Conservation (phyloP, 2,329 filamentous ascomycete genomes). For the Alternaria arbusti region DNA sequence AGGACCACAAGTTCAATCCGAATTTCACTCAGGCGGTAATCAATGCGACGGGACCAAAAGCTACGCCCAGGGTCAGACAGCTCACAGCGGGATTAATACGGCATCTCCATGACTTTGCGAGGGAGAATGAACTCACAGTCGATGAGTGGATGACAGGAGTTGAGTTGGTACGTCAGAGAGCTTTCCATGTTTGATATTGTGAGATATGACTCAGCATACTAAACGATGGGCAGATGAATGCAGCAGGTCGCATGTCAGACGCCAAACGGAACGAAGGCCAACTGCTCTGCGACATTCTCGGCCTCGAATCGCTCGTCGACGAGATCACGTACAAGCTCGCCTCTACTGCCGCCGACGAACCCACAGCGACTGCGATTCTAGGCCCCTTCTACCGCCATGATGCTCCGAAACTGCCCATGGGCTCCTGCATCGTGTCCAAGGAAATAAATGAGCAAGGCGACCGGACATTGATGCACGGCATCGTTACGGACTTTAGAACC, state of each 20-base stretch:
- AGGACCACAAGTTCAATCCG: conserved; percentile 67
- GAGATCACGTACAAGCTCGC: conserved; percentile 77
- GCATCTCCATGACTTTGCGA: conserved; percentile 79
- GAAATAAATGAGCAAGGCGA: conserved; percentile 55
- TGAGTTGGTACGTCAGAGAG: conserved; percentile 61
- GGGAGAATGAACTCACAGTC: conserved; percentile 77
- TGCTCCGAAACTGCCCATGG: conserved; percentile 73
- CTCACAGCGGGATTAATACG: conserved; percentile 69
- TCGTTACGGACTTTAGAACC: conserved; percentile 63
- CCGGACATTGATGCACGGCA: conserved; percentile 70
- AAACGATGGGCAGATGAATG: conserved; percentile 57
- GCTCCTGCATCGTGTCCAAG: conserved; percentile 67
- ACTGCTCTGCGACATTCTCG: conserved; percentile 64
- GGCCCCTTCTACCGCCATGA: conserved; percentile 84
- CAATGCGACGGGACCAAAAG: conserved; percentile 74
- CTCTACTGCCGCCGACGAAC: conserved; percentile 55
- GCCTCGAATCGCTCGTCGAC: conserved; percentile 70
- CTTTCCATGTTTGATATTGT: not conserved
- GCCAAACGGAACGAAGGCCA: conserved; percentile 69
- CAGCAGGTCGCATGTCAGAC: conserved; percentile 68
- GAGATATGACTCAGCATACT: not conserved
- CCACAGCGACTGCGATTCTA: conserved; percentile 79
- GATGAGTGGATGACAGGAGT: conserved; percentile 80
- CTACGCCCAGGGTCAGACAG: conserved; percentile 67
- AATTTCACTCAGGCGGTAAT: conserved; percentile 77